Conservation (phyloP, 768 basidiomycete genomes). For the Fomitopsis serialis region DNA sequence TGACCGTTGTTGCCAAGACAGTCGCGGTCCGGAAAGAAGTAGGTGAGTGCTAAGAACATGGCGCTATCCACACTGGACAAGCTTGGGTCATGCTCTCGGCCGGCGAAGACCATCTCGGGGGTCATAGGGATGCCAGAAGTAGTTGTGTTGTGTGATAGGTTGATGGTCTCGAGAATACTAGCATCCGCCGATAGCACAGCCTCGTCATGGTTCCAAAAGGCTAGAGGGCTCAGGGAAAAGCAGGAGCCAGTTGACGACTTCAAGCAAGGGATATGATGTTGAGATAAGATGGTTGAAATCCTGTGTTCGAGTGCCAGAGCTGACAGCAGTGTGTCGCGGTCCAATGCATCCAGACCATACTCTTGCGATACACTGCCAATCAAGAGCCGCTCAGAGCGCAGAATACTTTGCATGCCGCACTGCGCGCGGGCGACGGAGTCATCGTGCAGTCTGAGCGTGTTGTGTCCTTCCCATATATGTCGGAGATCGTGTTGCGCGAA, state of each 20-base stretch:
- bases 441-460: constrained; percentile 56
- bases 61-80: constrained; percentile 51
- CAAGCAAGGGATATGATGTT: constrained; percentile 47
- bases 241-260: constrained; percentile 49
- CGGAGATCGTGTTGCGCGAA: constrained; percentile 59
- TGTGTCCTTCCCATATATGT: constrained; percentile 66
- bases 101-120: constrained; percentile 73
- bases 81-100: constrained; percentile 53
- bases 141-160: constrained; percentile 45
- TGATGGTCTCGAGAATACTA: constrained; percentile 57
- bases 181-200: constrained; percentile 44
- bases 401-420: constrained; percentile 61
- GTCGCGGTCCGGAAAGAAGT: constrained; percentile 73
- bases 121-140: constrained; percentile 62
- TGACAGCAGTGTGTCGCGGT: constrained; percentile 54
- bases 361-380: constrained; percentile 44
- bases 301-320: constrained; percentile 59
- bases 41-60: constrained; percentile 71
- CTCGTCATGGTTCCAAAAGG: constrained; percentile 70
- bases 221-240: constrained; percentile 66
- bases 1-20: constrained; percentile 63
- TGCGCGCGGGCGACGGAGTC: constrained; percentile 69
- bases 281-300: constrained; percentile 41
- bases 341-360: constrained; percentile 44
- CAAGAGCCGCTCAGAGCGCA: constrained; percentile 75